Evolutionary conservation across 23 red algal species (phyloP), one percentile per base, ranked within the genome.

Genomic region (Gracilaria domingensis): DNA sequence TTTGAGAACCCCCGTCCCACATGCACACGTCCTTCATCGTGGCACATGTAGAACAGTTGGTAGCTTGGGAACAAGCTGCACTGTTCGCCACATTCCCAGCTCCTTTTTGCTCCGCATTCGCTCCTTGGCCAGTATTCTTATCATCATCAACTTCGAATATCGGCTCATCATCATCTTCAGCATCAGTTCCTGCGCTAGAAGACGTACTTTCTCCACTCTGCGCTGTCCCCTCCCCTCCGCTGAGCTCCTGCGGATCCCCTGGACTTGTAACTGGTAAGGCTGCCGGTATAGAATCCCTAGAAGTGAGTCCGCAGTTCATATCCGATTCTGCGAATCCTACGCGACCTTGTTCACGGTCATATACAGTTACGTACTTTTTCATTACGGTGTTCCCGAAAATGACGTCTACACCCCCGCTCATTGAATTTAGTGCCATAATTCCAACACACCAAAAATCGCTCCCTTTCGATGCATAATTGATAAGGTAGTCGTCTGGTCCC

Each of bases 311-410:
- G 33, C 89, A 92, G 49, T 84, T 84, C 53, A 30, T 76, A 76
- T 92, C 80, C 25, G 89, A 92, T 75, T 84, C 89, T 9, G 79
- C 89, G 55, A 92, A 92, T 83, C 89, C 89, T 2, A 92, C 80
- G 3, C 89, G 89, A 53, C 33, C 16, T 11, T 84, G 67, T 51
- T 92, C 65, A 30, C 89, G 34, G 61, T 92, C 93, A 70, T 95
- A 95, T 42, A 95, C 70, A 51, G 93, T 95, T 16, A 97, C 82
- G 62, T 93, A 97, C 76, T 97, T 97, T 62, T 93, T 86, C 95
- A 97, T 97, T 14, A 97, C 90, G 17, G 88, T 93, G 74, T 97
- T 97, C 30, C 95, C 95, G 34, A 93, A 83, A 75, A 97, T 97
- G 72, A 93, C 88, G 48, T 91, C 91, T 38, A 91, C 80, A n/a